These are phyloP conservation scores for Mycothermus thermophilus DNA, from an alignment of 495 filamentous ascomycete species.

Conservation along the genomic window DNA sequence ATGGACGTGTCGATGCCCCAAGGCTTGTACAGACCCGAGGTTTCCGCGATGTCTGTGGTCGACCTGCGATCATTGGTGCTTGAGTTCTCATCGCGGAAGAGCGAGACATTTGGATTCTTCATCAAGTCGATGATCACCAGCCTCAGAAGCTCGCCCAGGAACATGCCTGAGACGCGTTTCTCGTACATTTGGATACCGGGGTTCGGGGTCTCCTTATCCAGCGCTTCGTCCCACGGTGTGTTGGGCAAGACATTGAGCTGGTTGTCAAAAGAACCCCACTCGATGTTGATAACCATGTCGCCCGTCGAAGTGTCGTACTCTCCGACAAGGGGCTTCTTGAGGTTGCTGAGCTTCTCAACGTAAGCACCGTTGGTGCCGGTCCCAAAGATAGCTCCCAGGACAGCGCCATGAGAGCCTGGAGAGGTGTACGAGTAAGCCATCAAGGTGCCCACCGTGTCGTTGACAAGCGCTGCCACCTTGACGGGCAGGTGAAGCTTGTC, in stretches of 20 bases:
- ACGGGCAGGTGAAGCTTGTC: conserved; percentile 78
- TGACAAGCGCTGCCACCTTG: conserved; percentile 84
- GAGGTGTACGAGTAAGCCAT: conserved; percentile 96
- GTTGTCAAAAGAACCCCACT: conserved; percentile 99
- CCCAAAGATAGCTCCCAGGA: conserved; percentile 86
- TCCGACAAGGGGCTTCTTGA: conserved; percentile 50
- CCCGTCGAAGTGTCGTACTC: conserved; percentile 72
- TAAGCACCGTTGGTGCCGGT: conserved; percentile 95
- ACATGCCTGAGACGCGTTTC: conserved; percentile 97
- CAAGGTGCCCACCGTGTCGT: conserved; percentile 92
- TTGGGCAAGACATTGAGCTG: conserved; percentile 70
- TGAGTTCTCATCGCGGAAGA: conserved; percentile 60
- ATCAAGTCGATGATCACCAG: conserved; percentile 55
- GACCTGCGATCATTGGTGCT: conserved; percentile 48
- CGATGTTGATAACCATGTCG: conserved; percentile 94
- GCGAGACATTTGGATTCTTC: conserved; percentile 41
- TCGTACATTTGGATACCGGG: conserved; percentile 98
- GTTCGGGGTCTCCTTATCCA: conserved; percentile 74
- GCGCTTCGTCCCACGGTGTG: conserved; percentile 64
- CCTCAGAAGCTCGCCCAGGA: conserved; percentile 86
- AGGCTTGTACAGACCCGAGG: conserved; percentile 55
- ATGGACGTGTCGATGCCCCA: conserved; percentile 88
- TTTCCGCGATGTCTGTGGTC: conserved; percentile 48
- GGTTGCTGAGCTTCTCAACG: conserved; percentile 56
- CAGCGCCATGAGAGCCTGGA: conserved; percentile 71